Evolutionary conservation across 345 rosid species (phyloP), one percentile per base, ranked within the genome.

Genomic region (Boechera retrofracta): DNA sequence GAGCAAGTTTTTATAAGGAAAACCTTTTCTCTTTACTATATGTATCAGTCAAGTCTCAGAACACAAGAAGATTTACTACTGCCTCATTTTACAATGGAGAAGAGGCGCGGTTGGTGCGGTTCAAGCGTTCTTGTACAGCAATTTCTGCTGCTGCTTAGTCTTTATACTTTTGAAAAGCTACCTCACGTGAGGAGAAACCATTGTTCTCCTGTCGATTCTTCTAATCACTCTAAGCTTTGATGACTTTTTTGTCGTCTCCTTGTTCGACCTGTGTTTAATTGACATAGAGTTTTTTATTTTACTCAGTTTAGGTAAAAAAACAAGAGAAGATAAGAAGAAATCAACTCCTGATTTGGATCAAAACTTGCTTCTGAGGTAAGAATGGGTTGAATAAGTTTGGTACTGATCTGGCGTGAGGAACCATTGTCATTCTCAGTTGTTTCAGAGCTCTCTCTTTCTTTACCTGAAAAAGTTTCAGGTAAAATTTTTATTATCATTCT

Each of bases 381-480:
- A 92, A 92, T 7, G 97, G 97, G 35, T 80, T 82, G 75, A 76
- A 74, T 65, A 94, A 92, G 12, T 86, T 90, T 4, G 97, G 95
- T 38, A 88, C 72, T 5, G 94, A 92, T 81, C 85, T 88, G 9
- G 97, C 93, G 13, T 84, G 88, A 64, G 92, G 97, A 69, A 92
- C 90, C 94, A 92, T 67, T 76, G 93, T 86, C 72, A 86, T 83
- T 67, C 97, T 87, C 70, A 90, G n/a, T 71, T 88, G 97, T 73
- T 92, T 94, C 81, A 91, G 28, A 26, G 93, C 97, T 62, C 83
- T 91, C 79, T 89, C 91, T 76, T 93, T 93, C 75, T 91, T 93
- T 49, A 86, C 77, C 97, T 91, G 84, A 74, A 45, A 66, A 77
- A 57, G 48, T 16, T 63, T 49, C 7, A 31, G 64, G 54, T 15